Evolutionary conservation across 1,284 basidiomycete species (phyloP).

Genomic region (Tylopilus sp.): DNA sequence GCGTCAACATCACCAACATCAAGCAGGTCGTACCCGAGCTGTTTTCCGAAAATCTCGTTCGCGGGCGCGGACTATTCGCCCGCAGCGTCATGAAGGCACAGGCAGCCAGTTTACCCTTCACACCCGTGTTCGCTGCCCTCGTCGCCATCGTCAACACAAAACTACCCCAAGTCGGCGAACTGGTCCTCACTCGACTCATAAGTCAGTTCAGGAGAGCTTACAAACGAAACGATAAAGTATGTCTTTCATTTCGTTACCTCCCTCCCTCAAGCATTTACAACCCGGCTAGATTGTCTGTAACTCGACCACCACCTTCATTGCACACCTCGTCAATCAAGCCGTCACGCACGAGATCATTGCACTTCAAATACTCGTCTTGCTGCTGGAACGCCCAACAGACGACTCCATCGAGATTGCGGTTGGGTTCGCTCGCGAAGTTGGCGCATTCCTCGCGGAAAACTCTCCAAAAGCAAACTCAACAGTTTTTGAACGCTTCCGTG

Average conservation of each 20-base stretch:
- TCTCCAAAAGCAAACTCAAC: conserved; percentile 92
- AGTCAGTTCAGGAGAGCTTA: conserved; percentile 95
- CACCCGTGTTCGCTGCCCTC: conserved; percentile 93
- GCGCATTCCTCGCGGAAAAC: conserved; percentile 91
- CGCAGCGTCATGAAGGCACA: conserved; percentile 98
- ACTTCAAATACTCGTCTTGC: conserved; percentile 90
- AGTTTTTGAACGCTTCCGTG: conserved; percentile 94
- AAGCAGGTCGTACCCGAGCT: conserved; percentile 95
- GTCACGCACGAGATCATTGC: conserved; percentile 95
- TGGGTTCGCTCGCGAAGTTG: conserved; percentile 96
- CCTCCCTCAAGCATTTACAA: background rate
- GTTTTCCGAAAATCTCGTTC: conserved; percentile 88
- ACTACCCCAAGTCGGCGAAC: conserved; percentile 92
- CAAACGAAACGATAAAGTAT: conserved; percentile 96
- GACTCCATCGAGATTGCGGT: conserved; percentile 99
- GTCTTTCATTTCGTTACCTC: conserved; percentile 23
- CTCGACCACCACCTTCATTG: conserved; percentile 94
- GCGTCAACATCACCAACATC: conserved; percentile 95
- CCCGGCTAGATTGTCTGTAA: conserved; percentile 76
- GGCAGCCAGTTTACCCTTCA: conserved; percentile 93
- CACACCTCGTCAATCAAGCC: conserved; percentile 94
- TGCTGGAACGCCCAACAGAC: conserved; percentile 94
- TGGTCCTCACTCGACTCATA: conserved; percentile 84
- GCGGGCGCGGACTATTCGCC: conserved; percentile 85
- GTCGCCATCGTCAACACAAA: conserved; percentile 97